Percentiles rank a stretch among this genome's conserved stretches.
phyloP scores from a whole-genome alignment of 352 stramenopile genomes.

The Phytophthora multivora region DNA sequence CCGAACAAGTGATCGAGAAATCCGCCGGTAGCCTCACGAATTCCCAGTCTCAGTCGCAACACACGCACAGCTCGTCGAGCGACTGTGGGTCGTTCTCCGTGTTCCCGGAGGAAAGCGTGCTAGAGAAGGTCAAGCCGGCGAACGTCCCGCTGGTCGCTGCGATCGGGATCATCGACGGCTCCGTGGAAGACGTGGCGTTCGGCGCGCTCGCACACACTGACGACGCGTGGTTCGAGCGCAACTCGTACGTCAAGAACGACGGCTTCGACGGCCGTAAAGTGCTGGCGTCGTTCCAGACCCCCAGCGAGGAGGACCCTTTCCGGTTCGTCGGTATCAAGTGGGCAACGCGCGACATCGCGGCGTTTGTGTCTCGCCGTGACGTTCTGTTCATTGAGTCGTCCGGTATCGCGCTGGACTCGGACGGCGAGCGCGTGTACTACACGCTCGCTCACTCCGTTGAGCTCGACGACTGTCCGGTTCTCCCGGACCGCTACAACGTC shows the following conservation, averaged over 20 bases:
- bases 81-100: constrained; percentile 43
- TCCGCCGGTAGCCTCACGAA: constrained; percentile 17
- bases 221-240: constrained; percentile 42
- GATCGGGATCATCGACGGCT: constrained; percentile 43
- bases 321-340: constrained; percentile 60
- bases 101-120: constrained; percentile 43
- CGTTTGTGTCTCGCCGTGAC: constrained; percentile 49
- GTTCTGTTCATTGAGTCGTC: constrained; percentile 52
- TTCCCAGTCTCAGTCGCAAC: constrained; percentile 18
- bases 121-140: constrained; percentile 42
- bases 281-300: constrained; percentile 45
- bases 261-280: constrained; percentile 42
- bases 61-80: constrained; percentile 46
- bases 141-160: constrained; percentile 41
- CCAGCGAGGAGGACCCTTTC: constrained; percentile 54
- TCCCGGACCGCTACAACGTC: constrained; percentile 36
- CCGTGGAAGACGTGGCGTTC: constrained; percentile 53
- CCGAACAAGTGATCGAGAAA: constrained; percentile 14
- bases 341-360: constrained; percentile 32
- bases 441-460: constrained; percentile 51
- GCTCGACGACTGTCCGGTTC: constrained; percentile 32
- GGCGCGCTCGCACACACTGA: constrained; percentile 42
- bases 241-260: constrained; percentile 51
- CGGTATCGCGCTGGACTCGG: constrained; percentile 45
- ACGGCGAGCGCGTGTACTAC: constrained; percentile 53